phyloP scores from a whole-genome alignment of 768 basidiomycete species.

The Lactarius deliciosus region DNA sequence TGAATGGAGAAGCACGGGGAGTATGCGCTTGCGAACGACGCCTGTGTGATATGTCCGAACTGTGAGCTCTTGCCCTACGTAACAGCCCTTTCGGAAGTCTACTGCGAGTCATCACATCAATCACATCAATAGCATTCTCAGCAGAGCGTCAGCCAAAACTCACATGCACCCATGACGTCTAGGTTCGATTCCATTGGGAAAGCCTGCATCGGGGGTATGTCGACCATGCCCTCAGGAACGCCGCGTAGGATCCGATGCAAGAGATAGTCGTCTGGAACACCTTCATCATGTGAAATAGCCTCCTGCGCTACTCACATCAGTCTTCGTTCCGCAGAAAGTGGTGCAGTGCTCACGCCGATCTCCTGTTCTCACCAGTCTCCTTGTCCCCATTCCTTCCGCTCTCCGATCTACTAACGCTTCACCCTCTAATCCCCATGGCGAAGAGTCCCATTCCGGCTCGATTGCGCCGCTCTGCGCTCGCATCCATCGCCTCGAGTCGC shows the following conservation, averaged over 20 bases:
- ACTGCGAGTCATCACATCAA: slow-evolving; percentile 47
- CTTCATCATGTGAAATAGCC: slow-evolving; percentile 54
- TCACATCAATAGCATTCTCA: slow-evolving; percentile 15
- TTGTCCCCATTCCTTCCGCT: slow-evolving; percentile 74
- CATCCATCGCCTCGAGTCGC: slow-evolving; percentile 50
- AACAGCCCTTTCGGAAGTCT: slow-evolving; percentile 97
- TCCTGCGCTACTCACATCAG: slow-evolving; percentile 47
- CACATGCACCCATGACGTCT: slow-evolving; percentile 92
- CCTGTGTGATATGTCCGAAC: slow-evolving; percentile 97
- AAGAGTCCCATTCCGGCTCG: slow-evolving; percentile 71
- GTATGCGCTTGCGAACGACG: slow-evolving; percentile 81
- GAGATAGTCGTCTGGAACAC: slow-evolving; percentile 57
- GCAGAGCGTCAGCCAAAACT: slow-evolving; percentile 35
- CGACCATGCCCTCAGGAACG: slow-evolving; percentile 81
- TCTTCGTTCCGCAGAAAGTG: slow-evolving; percentile 15
- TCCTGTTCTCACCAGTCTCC: slow-evolving; percentile 69
- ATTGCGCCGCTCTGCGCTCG: slow-evolving; percentile 70
- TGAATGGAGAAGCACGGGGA: slow-evolving; percentile 67
- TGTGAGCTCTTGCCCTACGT: slow-evolving; percentile 96
- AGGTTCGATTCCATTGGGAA: slow-evolving; percentile 95
- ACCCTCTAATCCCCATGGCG: slow-evolving; percentile 64
- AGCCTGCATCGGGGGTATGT: slow-evolving; percentile 73
- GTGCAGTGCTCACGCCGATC: slow-evolving; percentile 61
- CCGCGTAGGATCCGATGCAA: slow-evolving; percentile 79
- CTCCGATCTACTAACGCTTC: slow-evolving; percentile 59